Conservation (phyloP, 495 filamentous ascomycete genomes). For the Aspergillus leporis region DNA sequence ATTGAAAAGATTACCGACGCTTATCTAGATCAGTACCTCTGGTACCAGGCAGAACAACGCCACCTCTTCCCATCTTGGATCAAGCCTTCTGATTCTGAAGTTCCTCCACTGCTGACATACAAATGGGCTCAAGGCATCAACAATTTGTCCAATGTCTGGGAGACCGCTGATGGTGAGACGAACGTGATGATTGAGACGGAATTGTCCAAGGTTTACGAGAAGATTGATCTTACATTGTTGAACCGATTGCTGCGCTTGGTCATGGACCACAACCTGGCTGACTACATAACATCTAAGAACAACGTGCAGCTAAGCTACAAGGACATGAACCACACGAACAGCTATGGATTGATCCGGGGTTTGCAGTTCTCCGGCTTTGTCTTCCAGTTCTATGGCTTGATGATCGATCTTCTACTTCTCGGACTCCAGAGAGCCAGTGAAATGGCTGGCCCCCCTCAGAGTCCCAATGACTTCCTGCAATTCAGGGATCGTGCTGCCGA, state of each 20-base stretch:
- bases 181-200: constrained; percentile 99
- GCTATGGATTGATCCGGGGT: constrained; percentile 96
- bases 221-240: constrained; percentile 94
- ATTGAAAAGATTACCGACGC: constrained; percentile 99
- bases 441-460: constrained; percentile 94
- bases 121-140: constrained; percentile 99
- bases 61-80: constrained; percentile 99
- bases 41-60: constrained; percentile 98
- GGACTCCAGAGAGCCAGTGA: constrained; percentile 93
- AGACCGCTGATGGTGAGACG: constrained; percentile 91
- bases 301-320: constrained; percentile 99
- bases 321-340: constrained; percentile 99
- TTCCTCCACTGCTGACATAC: constrained; percentile 94
- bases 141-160: constrained; percentile 97
- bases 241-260: constrained; percentile 92
- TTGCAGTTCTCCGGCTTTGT: constrained; percentile 98
- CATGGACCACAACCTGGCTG: constrained; percentile 99
- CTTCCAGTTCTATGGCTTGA: constrained; percentile 98
- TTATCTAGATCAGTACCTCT: constrained; percentile 97
- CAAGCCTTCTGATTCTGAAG: constrained; percentile 98
- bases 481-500: constrained; percentile 91
- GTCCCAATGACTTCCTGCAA: constrained; percentile 97
- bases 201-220: constrained; percentile 98
- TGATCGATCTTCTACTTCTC: constrained; percentile 90
- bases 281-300: constrained; percentile 99